Evolutionary conservation across 179 eudicot genomes (phyloP), one percentile per base, ranked within the genome.

Genomic region (Silene noctiflora): DNA sequence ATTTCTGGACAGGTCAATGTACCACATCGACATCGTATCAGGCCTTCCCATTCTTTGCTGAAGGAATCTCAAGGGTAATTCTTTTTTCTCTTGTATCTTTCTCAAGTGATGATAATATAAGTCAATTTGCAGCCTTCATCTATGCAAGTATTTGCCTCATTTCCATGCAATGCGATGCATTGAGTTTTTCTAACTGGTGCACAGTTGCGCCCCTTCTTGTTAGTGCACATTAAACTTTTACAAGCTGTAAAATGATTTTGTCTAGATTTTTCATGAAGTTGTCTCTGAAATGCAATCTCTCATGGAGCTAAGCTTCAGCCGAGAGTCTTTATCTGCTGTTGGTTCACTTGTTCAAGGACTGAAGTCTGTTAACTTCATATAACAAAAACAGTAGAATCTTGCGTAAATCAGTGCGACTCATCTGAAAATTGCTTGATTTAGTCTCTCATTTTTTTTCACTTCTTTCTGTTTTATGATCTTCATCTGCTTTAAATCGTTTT

Each of bases 1-100:
- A 78, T 94, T 75, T 89, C 89, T 53, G 94, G 91, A 74, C 88
- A 87, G 80, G 39, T 84, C 20, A 82, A 76, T 77, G 53, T 14
- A 17, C 68, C 78, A 39, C 72, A 31, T 72, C 75, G 27, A 39
- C 72, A 31, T 72, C 74, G 27, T 69, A 42, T 48, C 56, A 66
- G 46, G 27, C 63, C 76, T 63, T 73, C 79, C 48, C 80, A 39
- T 62, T 76, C 69, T 78, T 44, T 16, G 29, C 22, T 72, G 4
- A 74, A 77, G 51, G 73, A 72, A 73, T 72, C 76, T 17, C 35
- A 70, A 73, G 83, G 93, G 97, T 89, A 83, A 14, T 21, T 78
- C 25, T 42, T 73, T 51, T 24, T 27, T 48, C 31, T 76, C 21
- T 64, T 4, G 44, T 1, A 55, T 39, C 59, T 53, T 71, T 24